Conservation (phyloP, 345 rosid genomes). For the Psidium guajava region DNA sequence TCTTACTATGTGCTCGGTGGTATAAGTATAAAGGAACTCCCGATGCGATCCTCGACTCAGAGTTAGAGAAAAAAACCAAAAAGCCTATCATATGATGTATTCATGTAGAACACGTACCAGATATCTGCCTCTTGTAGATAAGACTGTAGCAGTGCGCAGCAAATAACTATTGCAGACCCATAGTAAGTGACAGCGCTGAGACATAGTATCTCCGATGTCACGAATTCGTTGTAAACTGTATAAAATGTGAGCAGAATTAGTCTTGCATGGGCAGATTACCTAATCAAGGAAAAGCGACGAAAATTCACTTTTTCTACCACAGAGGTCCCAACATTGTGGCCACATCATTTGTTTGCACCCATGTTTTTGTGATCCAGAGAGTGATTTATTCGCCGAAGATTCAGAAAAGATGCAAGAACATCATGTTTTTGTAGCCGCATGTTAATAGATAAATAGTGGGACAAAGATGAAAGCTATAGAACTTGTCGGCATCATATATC, state of each 20-base stretch:
- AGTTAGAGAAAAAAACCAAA: conserved; percentile 2
- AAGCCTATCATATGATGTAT: background rate
- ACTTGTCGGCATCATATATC: background rate
- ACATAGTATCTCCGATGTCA: background rate
- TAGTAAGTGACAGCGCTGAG: background rate
- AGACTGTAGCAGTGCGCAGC: background rate
- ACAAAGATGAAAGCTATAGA: background rate
- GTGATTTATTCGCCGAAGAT: background rate
- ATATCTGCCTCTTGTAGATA: background rate
- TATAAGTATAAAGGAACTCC: conserved; percentile 21
- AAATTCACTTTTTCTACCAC: background rate
- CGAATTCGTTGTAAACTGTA: background rate
- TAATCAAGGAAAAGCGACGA: background rate
- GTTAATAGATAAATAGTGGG: background rate
- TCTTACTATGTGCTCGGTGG: conserved; percentile 28
- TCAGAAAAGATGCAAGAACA: background rate
- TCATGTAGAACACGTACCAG: background rate
- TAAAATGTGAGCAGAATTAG: background rate
- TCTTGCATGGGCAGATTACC: background rate
- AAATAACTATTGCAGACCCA: background rate
- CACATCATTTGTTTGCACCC: background rate
- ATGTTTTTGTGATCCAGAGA: background rate
- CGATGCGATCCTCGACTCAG: background rate
- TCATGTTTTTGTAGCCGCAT: background rate
- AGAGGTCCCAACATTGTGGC: background rate